phyloP scores from a whole-genome alignment of 116 monocot genomes.

The Dioscorea cayenensis region DNA sequence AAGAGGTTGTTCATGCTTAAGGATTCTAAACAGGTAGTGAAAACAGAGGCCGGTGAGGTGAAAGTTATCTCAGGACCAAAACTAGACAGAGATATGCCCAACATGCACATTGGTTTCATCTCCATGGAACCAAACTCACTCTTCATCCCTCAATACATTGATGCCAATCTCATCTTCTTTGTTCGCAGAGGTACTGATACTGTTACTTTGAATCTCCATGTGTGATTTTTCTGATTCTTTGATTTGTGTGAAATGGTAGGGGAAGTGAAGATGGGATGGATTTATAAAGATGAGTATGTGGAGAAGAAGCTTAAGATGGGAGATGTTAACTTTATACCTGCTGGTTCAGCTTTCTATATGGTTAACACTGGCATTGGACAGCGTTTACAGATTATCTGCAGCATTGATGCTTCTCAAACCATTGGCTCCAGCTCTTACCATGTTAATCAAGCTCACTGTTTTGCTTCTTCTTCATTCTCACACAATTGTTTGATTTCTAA shows the following conservation, averaged over 20 bases:
- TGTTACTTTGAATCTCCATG: background rate
- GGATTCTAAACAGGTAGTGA: conserved; percentile 48
- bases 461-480: no score
- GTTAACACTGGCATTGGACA: conserved; percentile 57
- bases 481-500: background rate
- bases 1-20: conserved; percentile 42
- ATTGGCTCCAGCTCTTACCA: conserved; percentile 20
- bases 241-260: conserved; percentile 13
- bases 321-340: conserved; percentile 42
- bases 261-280: conserved; percentile 51
- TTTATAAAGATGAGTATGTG: conserved; percentile 40
- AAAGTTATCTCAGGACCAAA: conserved; percentile 41
- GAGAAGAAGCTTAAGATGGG: conserved; percentile 50
- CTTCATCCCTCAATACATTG: conserved; percentile 84
- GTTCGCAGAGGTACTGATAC: conserved; percentile 33
- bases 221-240: no score
- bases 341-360: conserved; percentile 57
- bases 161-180: conserved; percentile 60
- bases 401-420: conserved; percentile 34
- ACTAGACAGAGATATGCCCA: conserved; percentile 6
- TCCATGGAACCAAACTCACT: conserved; percentile 87
- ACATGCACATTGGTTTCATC: conserved; percentile 80
- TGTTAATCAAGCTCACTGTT: conserved; percentile 6
- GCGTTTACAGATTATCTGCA: conserved; percentile 39
- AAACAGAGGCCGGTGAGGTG: conserved; percentile 66